These are phyloP conservation scores for Filobasidium floriforme DNA, from an alignment of 768 basidiomycete genomes.

Conservation along the genomic window DNA sequence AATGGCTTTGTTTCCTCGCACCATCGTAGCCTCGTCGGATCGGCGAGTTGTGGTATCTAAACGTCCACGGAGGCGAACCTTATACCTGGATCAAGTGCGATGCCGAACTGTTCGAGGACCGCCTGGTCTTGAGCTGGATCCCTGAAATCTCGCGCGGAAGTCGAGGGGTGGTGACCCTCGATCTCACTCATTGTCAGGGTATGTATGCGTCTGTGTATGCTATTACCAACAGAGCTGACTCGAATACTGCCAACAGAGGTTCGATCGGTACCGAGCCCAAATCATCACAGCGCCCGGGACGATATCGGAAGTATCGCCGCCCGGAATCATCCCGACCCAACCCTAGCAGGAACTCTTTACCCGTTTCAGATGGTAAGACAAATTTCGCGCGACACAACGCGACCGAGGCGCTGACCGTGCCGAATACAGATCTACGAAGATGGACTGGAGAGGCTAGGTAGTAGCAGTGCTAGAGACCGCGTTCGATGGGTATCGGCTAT, in stretches of 20 bases:
- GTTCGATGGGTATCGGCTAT: slow-evolving; percentile 86
- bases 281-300: slow-evolving; percentile 69
- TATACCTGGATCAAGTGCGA: slow-evolving; percentile 74
- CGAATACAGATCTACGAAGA: slow-evolving; percentile 55
- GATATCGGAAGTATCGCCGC: slow-evolving; percentile 85
- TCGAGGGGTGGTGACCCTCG: slow-evolving; percentile 74
- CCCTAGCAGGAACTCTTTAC: slow-evolving; percentile 61
- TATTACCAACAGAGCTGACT: too few relatives aligned
- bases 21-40: slow-evolving; percentile 68
- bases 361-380: slow-evolving; percentile 68
- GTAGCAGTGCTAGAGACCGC: slow-evolving; percentile 78
- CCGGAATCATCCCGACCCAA: slow-evolving; percentile 48
- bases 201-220: slow-evolving; percentile 14
- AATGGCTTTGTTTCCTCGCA: slow-evolving; percentile 38
- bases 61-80: slow-evolving; percentile 62
- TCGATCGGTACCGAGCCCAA: slow-evolving; percentile 70
- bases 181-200: slow-evolving; percentile 66
- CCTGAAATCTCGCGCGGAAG: slow-evolving; percentile 74
- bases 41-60: slow-evolving; percentile 82
- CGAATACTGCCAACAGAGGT: too few relatives aligned
- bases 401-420: too few relatives aligned
- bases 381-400: neutral
- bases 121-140: slow-evolving; percentile 80
- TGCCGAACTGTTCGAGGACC: slow-evolving; percentile 63
- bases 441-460: slow-evolving; percentile 77